Conservation (phyloP, 768 basidiomycete genomes). For the Gyrodon lividus region DNA sequence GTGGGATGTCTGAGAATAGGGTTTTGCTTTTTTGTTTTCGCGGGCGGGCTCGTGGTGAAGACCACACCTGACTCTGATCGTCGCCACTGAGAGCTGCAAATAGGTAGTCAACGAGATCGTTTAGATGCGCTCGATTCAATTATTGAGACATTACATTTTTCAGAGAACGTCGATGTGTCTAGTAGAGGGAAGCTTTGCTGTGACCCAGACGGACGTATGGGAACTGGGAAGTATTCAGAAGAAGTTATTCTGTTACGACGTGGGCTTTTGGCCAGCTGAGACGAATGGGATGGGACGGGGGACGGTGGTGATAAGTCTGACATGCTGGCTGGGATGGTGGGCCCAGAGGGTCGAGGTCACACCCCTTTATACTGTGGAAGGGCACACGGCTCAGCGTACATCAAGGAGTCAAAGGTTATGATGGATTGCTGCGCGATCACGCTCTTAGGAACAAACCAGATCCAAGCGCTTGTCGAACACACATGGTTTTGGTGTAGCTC, state of each 20-base stretch:
- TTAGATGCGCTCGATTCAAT: not conserved
- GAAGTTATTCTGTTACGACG: not conserved
- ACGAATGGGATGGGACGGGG: not conserved
- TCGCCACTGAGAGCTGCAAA: not conserved
- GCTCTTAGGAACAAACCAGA: no score
- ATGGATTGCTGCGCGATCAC: no score
- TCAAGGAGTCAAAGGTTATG: no score
- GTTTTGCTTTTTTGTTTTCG: not conserved
- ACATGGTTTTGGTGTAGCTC: no score
- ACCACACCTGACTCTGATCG: not conserved
- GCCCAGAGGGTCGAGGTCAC: not conserved
- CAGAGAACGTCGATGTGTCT: not conserved
- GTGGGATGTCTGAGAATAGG: not conserved
- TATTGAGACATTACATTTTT: not conserved
- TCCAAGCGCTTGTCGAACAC: no score
- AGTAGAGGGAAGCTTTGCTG: not conserved
- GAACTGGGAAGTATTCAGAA: not conserved
- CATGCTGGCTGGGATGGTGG: not conserved
- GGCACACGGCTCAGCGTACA: no score
- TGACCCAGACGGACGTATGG: not conserved
- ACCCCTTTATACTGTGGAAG: not conserved
- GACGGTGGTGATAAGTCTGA: not conserved
- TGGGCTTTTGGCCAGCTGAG: not conserved
- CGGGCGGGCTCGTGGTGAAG: no score
- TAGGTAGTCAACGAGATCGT: not conserved